Base-by-base conservation (phyloP, 495 filamentous ascomycete species). In the Lasiosphaeris hirsuta region DNA sequence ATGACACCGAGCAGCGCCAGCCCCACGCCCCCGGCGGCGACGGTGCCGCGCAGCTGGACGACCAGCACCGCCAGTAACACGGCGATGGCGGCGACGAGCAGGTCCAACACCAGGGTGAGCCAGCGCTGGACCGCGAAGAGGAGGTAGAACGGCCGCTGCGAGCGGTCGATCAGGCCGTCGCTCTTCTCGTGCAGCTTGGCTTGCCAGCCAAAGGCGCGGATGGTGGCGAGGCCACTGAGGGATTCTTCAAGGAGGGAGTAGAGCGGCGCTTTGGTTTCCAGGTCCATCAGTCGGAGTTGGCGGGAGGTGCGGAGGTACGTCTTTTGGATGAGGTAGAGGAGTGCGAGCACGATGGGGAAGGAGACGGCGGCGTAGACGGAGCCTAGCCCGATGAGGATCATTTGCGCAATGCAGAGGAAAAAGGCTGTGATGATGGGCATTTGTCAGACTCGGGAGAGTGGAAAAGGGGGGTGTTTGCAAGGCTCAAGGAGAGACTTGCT, bases 301-400 rank as follows among this genome's bases (percentile, higher is more conserved):
- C 84, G 78, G 1, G 84, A 86, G 5, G 86, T 89, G 17, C 82
- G 78, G 13, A 89, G 75, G 54, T 89, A 89, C 48, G 80, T 71
- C 55, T 80, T 82, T 59, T 86, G 82, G 6, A 88, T 73, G 34
- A 80, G 15, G 56, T 79, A 86, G 6, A 84, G 54, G 13, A 72
- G 63, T 7, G 60, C 2, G 1, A 65, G 38, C 37, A 67, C 61
- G 15, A 68, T 47, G 14, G 67, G 69, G n/a, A 80, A 65, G 3
- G 65, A 62, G 30, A 77, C 69, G 3, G 79, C 56, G 7, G 65
- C 61, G 2, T 81, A 72, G 66, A 76, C 72, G 19, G 73, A 73
- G 33, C 79, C 78, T 30, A 81, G 73, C 42, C 67, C 74, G 34
- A 74, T 69, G 3, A 84, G 69, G 36, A 51, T 62, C 56, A 65